Evolutionary conservation across 805 yeast genomes (phyloP).

Genomic region (Wickerhamomyces bovis): DNA sequence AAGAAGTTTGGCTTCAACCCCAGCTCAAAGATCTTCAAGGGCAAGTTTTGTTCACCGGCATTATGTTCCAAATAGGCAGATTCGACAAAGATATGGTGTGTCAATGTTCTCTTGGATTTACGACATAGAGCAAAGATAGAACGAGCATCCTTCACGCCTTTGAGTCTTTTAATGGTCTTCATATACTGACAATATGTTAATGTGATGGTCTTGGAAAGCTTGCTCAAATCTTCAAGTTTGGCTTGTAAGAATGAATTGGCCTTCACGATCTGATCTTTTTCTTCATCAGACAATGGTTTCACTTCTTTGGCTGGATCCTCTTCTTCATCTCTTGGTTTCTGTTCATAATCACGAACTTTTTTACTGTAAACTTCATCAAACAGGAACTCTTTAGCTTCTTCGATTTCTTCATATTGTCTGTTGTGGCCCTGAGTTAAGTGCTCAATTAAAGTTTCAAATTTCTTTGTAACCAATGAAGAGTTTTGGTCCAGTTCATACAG

Average conservation of each 20-base stretch:
- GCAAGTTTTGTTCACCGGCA: slow-evolving; percentile 52
- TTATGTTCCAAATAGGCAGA: slow-evolving; percentile 77
- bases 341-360: not conserved
- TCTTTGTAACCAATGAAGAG: slow-evolving; percentile 41
- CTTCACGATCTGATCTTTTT: slow-evolving; percentile 9
- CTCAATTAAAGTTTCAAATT: slow-evolving; percentile 47
- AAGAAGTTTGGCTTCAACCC: slow-evolving; percentile 55
- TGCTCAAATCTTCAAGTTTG: slow-evolving; percentile 14
- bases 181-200: slow-evolving; percentile 62
- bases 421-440: slow-evolving; percentile 35
- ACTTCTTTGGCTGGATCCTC: slow-evolving; percentile 8
- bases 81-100: slow-evolving; percentile 74
- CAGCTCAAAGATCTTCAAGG: slow-evolving; percentile 69
- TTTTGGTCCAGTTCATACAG: slow-evolving; percentile 55
- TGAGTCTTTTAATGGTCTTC: slow-evolving; percentile 62
- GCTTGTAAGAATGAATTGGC: slow-evolving; percentile 12
- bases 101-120: slow-evolving; percentile 42
- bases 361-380: slow-evolving; percentile 2
- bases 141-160: slow-evolving; percentile 70
- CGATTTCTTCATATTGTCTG: slow-evolving; percentile 13
- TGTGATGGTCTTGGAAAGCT: slow-evolving; percentile 42
- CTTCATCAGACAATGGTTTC: slow-evolving; percentile 15
- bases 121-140: slow-evolving; percentile 64
- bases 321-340: slow-evolving; percentile 4
- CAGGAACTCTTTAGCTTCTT: slow-evolving; percentile 16